A percentile compares a stretch with the other conserved stretches of the same genome.
These are phyloP conservation scores for Lavandula angustifolia DNA, from an alignment of 257 asterid genomes.

Conservation along the genomic window DNA sequence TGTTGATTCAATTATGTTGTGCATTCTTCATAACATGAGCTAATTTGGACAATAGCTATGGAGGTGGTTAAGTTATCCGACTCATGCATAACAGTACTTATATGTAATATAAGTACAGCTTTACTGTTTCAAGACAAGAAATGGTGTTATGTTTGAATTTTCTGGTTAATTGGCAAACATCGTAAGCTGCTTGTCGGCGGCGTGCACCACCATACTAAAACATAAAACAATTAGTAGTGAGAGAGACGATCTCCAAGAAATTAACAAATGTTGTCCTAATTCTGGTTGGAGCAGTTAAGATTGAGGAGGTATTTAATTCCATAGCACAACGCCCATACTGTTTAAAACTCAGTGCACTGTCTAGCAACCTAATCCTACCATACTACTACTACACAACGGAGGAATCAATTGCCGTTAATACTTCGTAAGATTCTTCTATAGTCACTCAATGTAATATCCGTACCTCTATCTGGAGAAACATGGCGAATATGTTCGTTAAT, in stretches of 20 bases:
- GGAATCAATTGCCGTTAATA: conserved; percentile 42
- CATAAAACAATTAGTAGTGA: neutral
- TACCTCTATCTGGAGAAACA: conserved; percentile 47
- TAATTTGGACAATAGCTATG: too few species aligned
- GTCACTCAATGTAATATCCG: conserved; percentile 57
- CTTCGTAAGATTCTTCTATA: conserved; percentile 55
- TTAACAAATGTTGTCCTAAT: neutral
- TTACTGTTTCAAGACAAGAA: neutral
- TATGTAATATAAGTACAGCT: neutral
- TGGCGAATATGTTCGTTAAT: conserved; percentile 22
- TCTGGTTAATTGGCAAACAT: neutral
- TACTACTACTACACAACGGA: neutral
- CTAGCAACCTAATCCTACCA: conserved; percentile 6
- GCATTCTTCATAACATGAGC: too few species aligned
- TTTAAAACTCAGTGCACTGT: conserved; percentile 10
- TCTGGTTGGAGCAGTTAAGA: too few species aligned
- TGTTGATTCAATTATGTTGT: too few species aligned
- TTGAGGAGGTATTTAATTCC: too few species aligned
- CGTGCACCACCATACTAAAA: neutral
- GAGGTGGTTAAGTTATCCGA: conserved; percentile 9
- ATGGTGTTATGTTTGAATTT: neutral
- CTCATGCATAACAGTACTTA: neutral
- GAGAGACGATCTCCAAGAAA: neutral
- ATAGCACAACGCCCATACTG: conserved; percentile 3
- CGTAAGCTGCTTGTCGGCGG: neutral